Conservation (phyloP, 192 early-diverging fungal species). For the Entomortierella parvispora region DNA sequence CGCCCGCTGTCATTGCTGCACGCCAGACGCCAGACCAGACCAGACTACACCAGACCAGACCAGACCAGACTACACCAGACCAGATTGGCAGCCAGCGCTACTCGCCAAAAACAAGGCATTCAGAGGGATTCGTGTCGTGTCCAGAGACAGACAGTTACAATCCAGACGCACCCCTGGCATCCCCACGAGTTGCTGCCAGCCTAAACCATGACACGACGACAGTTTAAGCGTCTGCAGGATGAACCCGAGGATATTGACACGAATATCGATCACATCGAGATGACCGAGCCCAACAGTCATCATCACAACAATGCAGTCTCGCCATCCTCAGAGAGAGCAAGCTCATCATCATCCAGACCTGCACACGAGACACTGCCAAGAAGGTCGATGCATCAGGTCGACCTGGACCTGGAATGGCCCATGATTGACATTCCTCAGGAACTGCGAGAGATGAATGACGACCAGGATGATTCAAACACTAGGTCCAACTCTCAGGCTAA, state of each 20-base stretch:
- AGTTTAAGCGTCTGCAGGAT: constrained; percentile 42
- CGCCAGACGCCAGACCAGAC: too few relatives aligned
- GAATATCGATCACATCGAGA: constrained; percentile 32
- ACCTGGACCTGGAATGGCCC: constrained; percentile 50
- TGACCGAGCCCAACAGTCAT: constrained; percentile 32
- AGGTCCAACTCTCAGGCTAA: constrained; percentile 57
- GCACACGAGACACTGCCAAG: constrained; percentile 27
- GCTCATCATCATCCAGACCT: constrained; percentile 33
- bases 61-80: too few relatives aligned
- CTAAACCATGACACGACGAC: constrained; percentile 29
- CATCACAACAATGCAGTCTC: constrained; percentile 29
- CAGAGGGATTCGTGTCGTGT: too few relatives aligned
- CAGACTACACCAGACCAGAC: too few relatives aligned
- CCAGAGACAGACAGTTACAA: too few relatives aligned
- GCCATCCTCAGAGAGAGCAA: constrained; percentile 30
- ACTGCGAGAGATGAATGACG: constrained; percentile 34
- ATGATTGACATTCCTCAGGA: constrained; percentile 57
- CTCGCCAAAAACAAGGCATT: too few relatives aligned
- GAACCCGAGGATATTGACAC: constrained; percentile 47
- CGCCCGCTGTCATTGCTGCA: too few relatives aligned
- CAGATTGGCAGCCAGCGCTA: too few relatives aligned
- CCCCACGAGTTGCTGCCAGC: too few relatives aligned
- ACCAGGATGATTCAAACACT: constrained; percentile 32
- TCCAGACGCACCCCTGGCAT: too few relatives aligned
- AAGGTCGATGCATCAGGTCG: constrained; percentile 45